Conservation (phyloP, 2,329 filamentous ascomycete genomes). For the Dactylellina drechsleri region DNA sequence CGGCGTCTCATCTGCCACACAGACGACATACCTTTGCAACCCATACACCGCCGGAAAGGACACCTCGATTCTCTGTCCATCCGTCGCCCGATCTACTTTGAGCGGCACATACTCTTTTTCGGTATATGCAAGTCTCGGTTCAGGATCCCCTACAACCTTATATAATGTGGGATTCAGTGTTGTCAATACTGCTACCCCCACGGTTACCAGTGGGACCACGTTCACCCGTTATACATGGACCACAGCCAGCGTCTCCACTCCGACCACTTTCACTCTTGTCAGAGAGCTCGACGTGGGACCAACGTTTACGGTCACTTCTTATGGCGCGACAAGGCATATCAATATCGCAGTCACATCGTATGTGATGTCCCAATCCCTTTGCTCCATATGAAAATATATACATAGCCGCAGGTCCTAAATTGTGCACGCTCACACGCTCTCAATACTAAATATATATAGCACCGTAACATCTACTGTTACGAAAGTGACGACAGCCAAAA, state of each 20-base stretch:
- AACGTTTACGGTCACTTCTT: constrained; percentile 24
- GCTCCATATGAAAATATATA: no score
- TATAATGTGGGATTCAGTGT: constrained; percentile 1
- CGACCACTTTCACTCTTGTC: constrained; percentile 5
- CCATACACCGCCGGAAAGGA: constrained; percentile 24
- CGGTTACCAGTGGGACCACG: constrained; percentile 19
- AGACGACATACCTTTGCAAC: constrained; percentile 22
- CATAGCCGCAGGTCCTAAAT: neutral
- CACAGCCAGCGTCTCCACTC: constrained; percentile 4
- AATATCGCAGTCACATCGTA: constrained; percentile 41
- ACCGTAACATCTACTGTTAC: constrained; percentile 11
- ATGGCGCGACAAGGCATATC: constrained; percentile 34
- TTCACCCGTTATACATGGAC: constrained; percentile 9
- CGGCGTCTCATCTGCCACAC: neutral
- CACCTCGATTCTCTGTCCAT: constrained; percentile 29
- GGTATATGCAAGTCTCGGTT: neutral
- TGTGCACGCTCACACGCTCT: neutral
- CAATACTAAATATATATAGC: constrained; percentile 12
- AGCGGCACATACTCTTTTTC: neutral
- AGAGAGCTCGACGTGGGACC: constrained; percentile 1
- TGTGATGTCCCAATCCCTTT: neutral
- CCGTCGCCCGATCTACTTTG: constrained; percentile 22
- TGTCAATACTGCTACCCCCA: constrained; percentile 1
- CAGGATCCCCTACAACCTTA: neutral
- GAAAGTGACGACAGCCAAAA: constrained; percentile 30